A percentile compares a stretch with the other conserved stretches of the same genome.
Evolutionary conservation across 179 eudicot genomes (phyloP).

Genomic region (Silene vulgaris): DNA sequence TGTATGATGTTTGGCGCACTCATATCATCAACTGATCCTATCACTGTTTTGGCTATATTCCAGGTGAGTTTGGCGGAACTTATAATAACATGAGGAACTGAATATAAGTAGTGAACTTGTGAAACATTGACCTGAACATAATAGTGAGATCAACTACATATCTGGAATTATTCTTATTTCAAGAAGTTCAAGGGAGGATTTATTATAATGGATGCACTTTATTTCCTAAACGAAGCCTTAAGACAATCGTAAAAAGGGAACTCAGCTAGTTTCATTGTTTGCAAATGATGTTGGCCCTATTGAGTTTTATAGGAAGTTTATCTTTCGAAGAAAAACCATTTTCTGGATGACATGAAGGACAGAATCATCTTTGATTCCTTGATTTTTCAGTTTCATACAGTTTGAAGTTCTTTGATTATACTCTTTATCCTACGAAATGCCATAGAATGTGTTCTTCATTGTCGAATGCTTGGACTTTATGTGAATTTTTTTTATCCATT

Average conservation of each 20-base stretch:
- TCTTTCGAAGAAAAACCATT: no score
- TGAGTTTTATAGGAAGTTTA: neutral
- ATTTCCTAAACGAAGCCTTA: neutral
- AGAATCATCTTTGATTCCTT: no score
- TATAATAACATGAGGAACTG: slow-evolving; percentile 10
- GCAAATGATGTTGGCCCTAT: neutral
- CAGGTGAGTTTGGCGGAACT: slow-evolving; percentile 46
- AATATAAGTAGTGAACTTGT: neutral
- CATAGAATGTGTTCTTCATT: neutral
- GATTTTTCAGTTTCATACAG: no score
- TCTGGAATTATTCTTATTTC: neutral
- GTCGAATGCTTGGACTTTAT: no score
- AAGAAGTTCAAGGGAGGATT: neutral
- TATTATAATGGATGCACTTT: neutral
- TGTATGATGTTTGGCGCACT: slow-evolving; percentile 99
- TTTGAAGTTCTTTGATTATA: neutral
- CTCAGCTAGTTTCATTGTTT: neutral
- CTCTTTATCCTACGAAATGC: neutral
- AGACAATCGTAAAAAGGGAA: neutral
- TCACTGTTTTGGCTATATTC: slow-evolving; percentile 91
- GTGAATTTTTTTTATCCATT: no score
- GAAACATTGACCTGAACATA: neutral
- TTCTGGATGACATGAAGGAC: no score
- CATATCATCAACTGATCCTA: slow-evolving; percentile 97
- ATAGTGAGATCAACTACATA: neutral